Conservation (phyloP, 78 protist genomes). For the Mantamonas sphyraenae region DNA sequence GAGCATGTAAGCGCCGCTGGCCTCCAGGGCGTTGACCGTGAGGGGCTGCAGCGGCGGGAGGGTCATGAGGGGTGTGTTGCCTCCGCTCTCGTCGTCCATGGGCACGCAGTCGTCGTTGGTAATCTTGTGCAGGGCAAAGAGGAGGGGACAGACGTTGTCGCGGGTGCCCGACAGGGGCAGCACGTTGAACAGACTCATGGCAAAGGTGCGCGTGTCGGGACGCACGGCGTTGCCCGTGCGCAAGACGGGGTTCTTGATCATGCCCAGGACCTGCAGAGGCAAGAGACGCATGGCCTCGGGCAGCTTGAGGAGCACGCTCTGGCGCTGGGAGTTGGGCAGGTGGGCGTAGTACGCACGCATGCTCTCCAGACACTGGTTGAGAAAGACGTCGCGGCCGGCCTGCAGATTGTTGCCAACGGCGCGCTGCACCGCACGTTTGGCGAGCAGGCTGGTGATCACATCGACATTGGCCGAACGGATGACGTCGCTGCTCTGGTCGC, state of each 20-base stretch:
- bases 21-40: background rate
- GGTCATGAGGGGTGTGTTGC: background rate
- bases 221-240: no score
- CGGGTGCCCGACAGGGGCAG: no score
- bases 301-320: constrained; percentile 6
- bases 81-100: no score
- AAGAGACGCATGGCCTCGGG: constrained; percentile 54
- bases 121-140: no score
- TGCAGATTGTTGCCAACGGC: no score
- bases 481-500: background rate
- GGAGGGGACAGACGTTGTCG: no score
- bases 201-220: no score
- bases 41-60: background rate
- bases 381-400: no score
- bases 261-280: constrained; percentile 47
- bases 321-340: background rate
- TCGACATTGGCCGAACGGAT: background rate
- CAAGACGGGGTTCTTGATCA: no score
- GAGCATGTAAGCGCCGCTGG: background rate
- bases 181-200: no score
- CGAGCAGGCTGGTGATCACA: background rate
- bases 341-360: background rate
- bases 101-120: no score
- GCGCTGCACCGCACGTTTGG: background rate
- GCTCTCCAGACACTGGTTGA: background rate